phyloP scores from a whole-genome alignment of 148 eudicot genomes.

The Hydrangea macrophylla region DNA sequence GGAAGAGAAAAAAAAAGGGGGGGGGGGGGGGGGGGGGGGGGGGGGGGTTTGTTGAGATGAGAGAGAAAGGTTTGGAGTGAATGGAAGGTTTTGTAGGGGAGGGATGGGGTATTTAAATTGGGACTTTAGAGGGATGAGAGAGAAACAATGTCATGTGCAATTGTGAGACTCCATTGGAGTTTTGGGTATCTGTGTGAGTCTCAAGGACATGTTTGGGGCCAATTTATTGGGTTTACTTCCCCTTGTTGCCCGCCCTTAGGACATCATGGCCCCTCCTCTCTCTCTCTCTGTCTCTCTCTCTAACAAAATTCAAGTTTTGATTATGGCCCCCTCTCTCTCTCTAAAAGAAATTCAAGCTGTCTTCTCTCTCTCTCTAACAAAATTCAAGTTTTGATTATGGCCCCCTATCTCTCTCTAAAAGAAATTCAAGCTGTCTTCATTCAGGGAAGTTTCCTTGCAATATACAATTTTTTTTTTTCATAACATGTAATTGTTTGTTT shows the following conservation, averaged over 20 bases:
- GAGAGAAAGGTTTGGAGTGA: conserved; percentile 14
- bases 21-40: no score
- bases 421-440: not conserved
- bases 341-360: not conserved
- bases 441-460: not conserved
- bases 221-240: not conserved
- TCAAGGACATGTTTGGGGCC: conserved; percentile 13
- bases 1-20: not conserved
- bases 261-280: conserved; percentile 23
- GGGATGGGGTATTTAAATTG: conserved; percentile 15
- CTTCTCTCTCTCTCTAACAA: not conserved
- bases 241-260: conserved; percentile 20
- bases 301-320: no score
- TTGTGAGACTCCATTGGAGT: conserved; percentile 17
- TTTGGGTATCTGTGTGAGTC: conserved; percentile 6
- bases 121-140: conserved; percentile 10
- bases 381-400: not conserved
- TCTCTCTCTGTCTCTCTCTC: not conserved
- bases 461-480: not conserved
- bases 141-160: conserved; percentile 14
- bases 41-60: not conserved
- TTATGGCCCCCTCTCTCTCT: not conserved
- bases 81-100: conserved; percentile 3
- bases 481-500: no score
- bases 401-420: not conserved